Evolutionary conservation across 1,284 basidiomycete species (phyloP).

Genomic region (Crepidotus sp.): DNA sequence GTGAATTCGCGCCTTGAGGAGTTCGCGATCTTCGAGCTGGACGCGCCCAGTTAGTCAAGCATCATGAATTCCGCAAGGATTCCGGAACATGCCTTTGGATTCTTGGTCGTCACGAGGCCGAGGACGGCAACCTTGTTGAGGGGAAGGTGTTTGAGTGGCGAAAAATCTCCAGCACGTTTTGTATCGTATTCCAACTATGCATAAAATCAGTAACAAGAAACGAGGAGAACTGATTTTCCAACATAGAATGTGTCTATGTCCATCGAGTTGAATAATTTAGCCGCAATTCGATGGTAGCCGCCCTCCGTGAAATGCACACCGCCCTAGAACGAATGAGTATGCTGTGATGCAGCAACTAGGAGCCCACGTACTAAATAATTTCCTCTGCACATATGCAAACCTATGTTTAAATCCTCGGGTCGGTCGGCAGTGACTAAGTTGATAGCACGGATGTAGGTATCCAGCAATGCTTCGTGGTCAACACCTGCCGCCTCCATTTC

Average conservation of each 20-base stretch:
- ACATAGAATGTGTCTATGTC: conserved; percentile 73
- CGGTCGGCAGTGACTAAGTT: conserved; percentile 54
- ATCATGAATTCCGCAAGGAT: conserved; percentile 1
- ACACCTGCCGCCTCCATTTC: conserved; percentile 54
- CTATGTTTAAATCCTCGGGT: conserved; percentile 57
- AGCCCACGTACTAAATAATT: conserved; percentile 50
- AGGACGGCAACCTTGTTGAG: conserved; percentile 61
- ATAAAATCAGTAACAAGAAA: not conserved
- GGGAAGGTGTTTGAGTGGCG: conserved; percentile 59
- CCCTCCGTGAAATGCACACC: conserved; percentile 63
- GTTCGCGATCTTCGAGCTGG: conserved; percentile 13
- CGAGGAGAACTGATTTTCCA: conserved; percentile 5
- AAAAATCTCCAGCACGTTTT: conserved; percentile 61
- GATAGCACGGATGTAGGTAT: conserved; percentile 63
- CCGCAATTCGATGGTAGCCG: conserved; percentile 66
- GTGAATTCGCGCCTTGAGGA: conserved; percentile 34
- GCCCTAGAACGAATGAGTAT: conserved; percentile 26
- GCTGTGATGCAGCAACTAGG: not conserved
- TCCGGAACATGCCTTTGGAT: conserved; percentile 40
- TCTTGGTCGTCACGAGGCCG: conserved; percentile 69
- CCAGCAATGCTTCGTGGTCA: conserved; percentile 55
- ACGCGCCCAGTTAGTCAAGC: not conserved
- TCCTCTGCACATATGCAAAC: conserved; percentile 72
- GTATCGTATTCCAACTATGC: conserved; percentile 73
- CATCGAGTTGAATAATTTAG: conserved; percentile 63